Base-by-base conservation (phyloP, 495 filamentous ascomycete genomes). In the Lepidopterella palustris region DNA sequence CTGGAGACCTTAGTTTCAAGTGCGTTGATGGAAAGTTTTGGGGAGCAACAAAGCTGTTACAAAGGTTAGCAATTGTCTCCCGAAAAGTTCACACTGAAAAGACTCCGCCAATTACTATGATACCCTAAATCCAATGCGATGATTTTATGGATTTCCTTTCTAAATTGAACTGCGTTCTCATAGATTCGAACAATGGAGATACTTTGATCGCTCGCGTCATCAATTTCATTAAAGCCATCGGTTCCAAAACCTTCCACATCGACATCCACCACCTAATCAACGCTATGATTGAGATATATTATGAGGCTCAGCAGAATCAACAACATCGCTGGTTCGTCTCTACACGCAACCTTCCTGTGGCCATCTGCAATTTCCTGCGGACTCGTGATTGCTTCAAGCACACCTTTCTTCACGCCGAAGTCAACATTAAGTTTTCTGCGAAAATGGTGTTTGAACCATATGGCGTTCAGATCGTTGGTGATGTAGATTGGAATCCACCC, bases 341-440 rank as follows among this genome's bases (percentile, higher is more conserved):
- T 5, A 49, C 58, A 10, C 20, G 47, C 5, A 27, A 68, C 40
- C 53, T 63, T 13, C 55, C 35, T 3, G 42, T n/a, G 8, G 51
- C 55, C 13, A 27, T 64, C 5, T 59, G 32, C 42, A 58, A 65
- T 24, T 62, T 68, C 35, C 4, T 68, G 3, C 58, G 55, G 11
- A 65, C 65, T 1, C 42, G 55, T 31, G 65, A 68, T 27, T 68
- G 62, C 39, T 68, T 68, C 48, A 25, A 28, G 5, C 57, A 55
- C 23, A 47, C n/a, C 31, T 54, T 32, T n/a, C 57, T 51, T n/a
- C 18, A 21, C 23, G 35, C 59, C 15, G 13, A 42, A 28, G 20
- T 61, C 9, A 35, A 55, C 6, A 25, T 66, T 29, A 51, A 3
- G 27, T 56, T 59, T 40, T 24, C 27, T 5, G 45, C 21, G 23